phyloP scores from a whole-genome alignment of 768 basidiomycete genomes.

The Suillus alpinus region DNA sequence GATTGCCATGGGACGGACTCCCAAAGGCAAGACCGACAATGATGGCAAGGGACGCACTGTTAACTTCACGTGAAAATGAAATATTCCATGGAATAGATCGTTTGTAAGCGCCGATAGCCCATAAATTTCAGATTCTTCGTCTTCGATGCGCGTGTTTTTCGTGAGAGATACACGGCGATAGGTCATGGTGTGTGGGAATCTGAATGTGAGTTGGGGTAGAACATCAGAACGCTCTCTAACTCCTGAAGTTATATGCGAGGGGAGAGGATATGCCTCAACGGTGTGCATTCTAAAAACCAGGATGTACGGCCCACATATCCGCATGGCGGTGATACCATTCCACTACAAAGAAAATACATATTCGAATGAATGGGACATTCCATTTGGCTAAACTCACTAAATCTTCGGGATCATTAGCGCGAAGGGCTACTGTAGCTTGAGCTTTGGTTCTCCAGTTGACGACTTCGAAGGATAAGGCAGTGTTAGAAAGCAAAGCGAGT shows the following conservation, averaged over 20 bases:
- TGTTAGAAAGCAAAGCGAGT: slow-evolving; percentile 31
- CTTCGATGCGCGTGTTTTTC: slow-evolving; percentile 31
- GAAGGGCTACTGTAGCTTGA: slow-evolving; percentile 22
- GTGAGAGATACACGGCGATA: slow-evolving; percentile 41
- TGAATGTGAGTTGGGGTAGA: slow-evolving; percentile 19
- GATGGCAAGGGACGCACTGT: slow-evolving; percentile 23
- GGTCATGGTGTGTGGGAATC: slow-evolving; percentile 27
- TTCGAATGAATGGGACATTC: background rate
- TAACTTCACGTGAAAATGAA: slow-evolving; percentile 42
- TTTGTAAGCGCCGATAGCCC: slow-evolving; percentile 41
- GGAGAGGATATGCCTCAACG: slow-evolving; percentile 39
- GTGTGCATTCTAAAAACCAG: slow-evolving; percentile 51
- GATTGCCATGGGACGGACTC: slow-evolving; percentile 41
- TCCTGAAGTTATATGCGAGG: slow-evolving; percentile 17
- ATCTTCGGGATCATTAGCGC: slow-evolving; percentile 27
- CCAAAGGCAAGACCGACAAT: slow-evolving; percentile 41
- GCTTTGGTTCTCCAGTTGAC: slow-evolving; percentile 35
- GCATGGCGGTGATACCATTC: slow-evolving; percentile 42
- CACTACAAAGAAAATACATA: slow-evolving; percentile 23
- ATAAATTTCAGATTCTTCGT: slow-evolving; percentile 36
- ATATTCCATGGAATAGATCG: slow-evolving; percentile 46
- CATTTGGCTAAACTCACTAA: slow-evolving; percentile 23
- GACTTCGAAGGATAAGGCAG: slow-evolving; percentile 31
- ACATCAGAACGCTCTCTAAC: background rate
- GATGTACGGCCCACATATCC: slow-evolving; percentile 48